These are phyloP conservation scores for Amesomyces nigricolor DNA, from an alignment of 2,329 filamentous ascomycete genomes.

Conservation along the genomic window DNA sequence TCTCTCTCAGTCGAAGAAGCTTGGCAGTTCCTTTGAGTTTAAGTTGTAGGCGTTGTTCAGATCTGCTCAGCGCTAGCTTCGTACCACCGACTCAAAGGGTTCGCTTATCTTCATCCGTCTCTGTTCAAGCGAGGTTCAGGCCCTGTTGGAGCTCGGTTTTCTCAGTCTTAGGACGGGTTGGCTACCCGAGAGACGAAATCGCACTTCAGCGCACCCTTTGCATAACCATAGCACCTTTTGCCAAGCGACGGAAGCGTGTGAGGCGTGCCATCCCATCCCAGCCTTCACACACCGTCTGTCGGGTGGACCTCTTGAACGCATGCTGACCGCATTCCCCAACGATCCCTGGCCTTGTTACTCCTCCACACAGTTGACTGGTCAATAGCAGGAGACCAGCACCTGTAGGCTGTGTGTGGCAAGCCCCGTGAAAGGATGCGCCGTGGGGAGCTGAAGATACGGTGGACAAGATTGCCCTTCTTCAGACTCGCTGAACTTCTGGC, in stretches of 20 bases:
- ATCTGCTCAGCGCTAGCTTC: background rate
- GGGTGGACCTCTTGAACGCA: conserved; percentile 18
- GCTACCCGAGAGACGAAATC: background rate
- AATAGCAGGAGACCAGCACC: background rate
- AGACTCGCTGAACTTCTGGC: no score
- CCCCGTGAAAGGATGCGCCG: background rate
- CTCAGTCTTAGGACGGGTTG: background rate
- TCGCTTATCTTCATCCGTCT: background rate
- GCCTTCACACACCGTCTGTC: no score
- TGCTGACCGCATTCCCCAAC: conserved; percentile 18
- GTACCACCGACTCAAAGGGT: background rate
- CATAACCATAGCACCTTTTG: background rate
- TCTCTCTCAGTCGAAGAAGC: no score
- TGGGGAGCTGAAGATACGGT: background rate
- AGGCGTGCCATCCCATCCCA: background rate
- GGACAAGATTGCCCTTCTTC: no score
- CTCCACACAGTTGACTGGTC: background rate
- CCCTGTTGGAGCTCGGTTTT: no score
- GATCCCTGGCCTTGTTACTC: background rate
- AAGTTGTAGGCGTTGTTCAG: no score
- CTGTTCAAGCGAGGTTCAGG: no score
- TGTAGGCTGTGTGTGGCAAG: background rate
- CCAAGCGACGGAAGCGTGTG: conserved; percentile 7
- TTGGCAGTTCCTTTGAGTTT: no score
- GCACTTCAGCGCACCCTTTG: no score